Base-by-base conservation (phyloP, 1,284 basidiomycete genomes). In the Xerocomus minutiporus region DNA sequence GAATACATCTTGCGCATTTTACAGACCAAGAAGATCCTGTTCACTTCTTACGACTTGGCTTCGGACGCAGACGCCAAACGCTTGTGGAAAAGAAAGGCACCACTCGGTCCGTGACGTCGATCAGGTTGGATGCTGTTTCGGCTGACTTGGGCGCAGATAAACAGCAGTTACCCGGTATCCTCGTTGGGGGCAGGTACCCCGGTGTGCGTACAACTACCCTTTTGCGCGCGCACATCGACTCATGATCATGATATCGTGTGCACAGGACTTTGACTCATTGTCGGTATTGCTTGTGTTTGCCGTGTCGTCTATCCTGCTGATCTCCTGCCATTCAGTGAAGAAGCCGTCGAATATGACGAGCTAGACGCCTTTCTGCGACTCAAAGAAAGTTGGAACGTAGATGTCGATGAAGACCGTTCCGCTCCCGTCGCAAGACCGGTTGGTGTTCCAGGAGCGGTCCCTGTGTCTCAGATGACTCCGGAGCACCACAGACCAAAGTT, bases 1-100 rank as follows among this genome's bases (percentile, higher is more conserved):
- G 86, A 88, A 63, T 86, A 85, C 62, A 72, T 91, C 43, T 69
- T 91, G 49, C 82, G 88, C 41, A 86, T 84, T 54, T 73, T 91
- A 53, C 88, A 91, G 70, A 82, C 84, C 66, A 89, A 89, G 79
- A 91, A 88, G 72, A 86, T 91, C 51, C 76, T 81, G 5, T 91
- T 85, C 70, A 82, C 74, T 2, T 85, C 86, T 12, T 91, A 89
- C 64, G 88, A 91, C 70, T 76, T 91, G 41, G 89, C 89, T 31
- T 89, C 86, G 8, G 87, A 91, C 61, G 85, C 88, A 64, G 79
- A 82, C 23, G 82, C 82, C n/a, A 91, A 90, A 73, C 78, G 79
- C 52, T 64, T 89, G 26, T 91, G 89, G 88, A 83, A 77, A 68
- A 75, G 88, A 57, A 91, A 86, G 65, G 86, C 84, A 2, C 89